phyloP scores from a whole-genome alignment of 495 filamentous ascomycete genomes.

The Sabuloglossum arenarium region DNA sequence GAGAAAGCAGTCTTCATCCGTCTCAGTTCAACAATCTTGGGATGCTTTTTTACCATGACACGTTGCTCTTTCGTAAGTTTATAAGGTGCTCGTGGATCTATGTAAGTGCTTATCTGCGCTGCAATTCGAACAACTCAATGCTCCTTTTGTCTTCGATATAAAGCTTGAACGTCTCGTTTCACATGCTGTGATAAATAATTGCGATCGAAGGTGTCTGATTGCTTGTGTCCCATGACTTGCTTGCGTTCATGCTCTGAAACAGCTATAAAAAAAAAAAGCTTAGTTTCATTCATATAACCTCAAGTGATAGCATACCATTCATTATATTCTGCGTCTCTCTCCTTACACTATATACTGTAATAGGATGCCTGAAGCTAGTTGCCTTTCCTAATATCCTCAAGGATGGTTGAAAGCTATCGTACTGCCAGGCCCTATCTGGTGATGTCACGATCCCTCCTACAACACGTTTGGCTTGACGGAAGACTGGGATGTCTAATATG shows the following conservation, averaged over 20 bases:
- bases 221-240: background rate
- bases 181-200: background rate
- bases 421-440: background rate
- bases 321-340: background rate
- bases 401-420: background rate
- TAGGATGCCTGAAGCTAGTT: background rate
- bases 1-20: background rate
- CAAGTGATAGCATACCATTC: background rate
- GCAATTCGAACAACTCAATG: background rate
- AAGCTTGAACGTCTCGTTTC: background rate
- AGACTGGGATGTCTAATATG: background rate
- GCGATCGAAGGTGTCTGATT: background rate
- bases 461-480: background rate
- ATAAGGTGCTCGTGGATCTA: background rate
- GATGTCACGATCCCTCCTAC: background rate
- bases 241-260: slow-evolving; percentile 1
- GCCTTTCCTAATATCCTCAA: background rate
- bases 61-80: background rate
- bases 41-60: background rate
- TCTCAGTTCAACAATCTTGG: background rate
- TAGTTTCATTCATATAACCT: background rate
- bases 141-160: background rate
- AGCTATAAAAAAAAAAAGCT: background rate
- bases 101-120: background rate
- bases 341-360: background rate